These are phyloP conservation scores for Erysimum pusillum DNA, from an alignment of 441 rosid species.

Conservation along the genomic window DNA sequence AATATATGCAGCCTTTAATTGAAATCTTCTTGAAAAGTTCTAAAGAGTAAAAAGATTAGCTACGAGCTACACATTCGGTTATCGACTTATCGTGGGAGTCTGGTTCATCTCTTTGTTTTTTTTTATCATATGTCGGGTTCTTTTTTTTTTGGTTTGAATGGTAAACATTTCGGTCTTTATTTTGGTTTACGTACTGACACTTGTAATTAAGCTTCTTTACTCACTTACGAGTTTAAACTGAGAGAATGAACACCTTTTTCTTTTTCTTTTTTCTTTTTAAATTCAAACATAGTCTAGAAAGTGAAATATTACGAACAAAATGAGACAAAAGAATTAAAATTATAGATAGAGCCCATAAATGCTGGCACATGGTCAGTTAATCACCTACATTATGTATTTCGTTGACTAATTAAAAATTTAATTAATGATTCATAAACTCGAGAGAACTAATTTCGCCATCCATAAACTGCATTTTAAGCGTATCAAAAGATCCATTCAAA, in stretches of 20 bases:
- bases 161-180: background rate
- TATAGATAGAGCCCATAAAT: conserved; percentile 35
- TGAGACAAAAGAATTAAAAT: background rate
- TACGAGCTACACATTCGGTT: background rate
- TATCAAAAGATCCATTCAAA: conserved; percentile 14
- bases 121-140: background rate
- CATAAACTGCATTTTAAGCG: background rate
- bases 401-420: conserved; percentile 18
- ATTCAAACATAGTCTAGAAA: background rate
- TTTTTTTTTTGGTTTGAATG: background rate
- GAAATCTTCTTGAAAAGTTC: too few species aligned
- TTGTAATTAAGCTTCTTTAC: background rate
- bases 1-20: too few species aligned
- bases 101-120: background rate
- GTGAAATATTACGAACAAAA: conserved; percentile 11
- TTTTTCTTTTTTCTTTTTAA: background rate
- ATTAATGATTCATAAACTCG: background rate
- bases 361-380: conserved; percentile 46
- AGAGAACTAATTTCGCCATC: background rate
- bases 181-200: background rate
- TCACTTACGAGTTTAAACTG: background rate
- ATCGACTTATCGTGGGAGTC: background rate
- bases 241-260: background rate
- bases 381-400: conserved; percentile 29
- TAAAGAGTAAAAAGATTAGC: too few species aligned